Evolutionary conservation across 495 filamentous ascomycete species (phyloP), one percentile per base, ranked within the genome.

Genomic region (Xylaria flabelliformis): DNA sequence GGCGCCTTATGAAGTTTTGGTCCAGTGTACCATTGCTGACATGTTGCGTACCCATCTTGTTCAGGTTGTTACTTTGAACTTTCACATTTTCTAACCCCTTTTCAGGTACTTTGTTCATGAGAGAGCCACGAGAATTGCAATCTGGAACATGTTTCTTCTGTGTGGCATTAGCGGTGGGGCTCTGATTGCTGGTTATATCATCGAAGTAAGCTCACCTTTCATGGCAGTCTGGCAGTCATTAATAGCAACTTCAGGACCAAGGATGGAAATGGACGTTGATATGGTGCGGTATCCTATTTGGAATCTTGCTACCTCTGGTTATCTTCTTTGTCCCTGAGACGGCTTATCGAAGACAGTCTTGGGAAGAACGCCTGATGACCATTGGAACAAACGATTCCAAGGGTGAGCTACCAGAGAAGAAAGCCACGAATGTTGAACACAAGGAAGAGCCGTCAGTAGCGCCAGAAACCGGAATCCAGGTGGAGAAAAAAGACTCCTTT

Each of bases 111-210:
- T 88, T 74, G 90, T 91, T 41, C 90, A 92, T 75, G 82, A 92
- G 77, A 84, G 90, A 32, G 90, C 88, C 0, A 90, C 88, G 24
- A 85, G 90, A 1, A 89, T 91, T 44, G 90, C 90, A 0, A 80
- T 88, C 26, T 92, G 90, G 83, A 91, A 91, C 72, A 79, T 92
- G 67, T 89, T 89, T 51, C 81, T 91, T 34, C 75, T 90, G 19
- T 84, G 85, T 48, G 83, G 82, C 13, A 85, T 85, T n/a, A 83
- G 81, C 64, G 85, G 86, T 46, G 86, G 83, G 63, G 80, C 82
- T 41, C 75, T 88, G 36, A 82, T 88, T n/a, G 83, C 82, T 8
- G 86, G 87, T 17, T 86, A 87, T 72, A 88, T 88, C 70, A 84
- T 85, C 46, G 73, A 81, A 61, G 80, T 81, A 72, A 72, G 67